Base-by-base conservation (phyloP, 331 rosid genomes). In the Quercus tomentella region DNA sequence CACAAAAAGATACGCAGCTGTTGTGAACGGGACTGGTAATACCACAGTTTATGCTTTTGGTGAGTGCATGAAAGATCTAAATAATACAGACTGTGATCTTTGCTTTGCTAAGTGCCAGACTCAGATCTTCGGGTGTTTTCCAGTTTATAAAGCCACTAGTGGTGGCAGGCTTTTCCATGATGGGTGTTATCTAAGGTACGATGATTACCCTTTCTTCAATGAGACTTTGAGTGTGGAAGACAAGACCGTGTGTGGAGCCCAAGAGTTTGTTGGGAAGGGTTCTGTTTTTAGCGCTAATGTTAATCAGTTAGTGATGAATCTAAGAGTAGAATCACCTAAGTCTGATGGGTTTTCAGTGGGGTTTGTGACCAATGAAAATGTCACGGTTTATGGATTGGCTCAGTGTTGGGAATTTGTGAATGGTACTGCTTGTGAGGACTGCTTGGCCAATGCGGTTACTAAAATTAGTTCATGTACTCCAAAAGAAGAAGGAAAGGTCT, bases 391-490 rank as follows among this genome's bases (percentile, higher is more conserved):
- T 80, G 97, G 98, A 28, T 87, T 91, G 93, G 98, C 90, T 77
- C 97, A 91, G 85, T 93, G 98, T 62, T 93, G 98, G 98, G 82
- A 84, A 52, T 58, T 77, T 68, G 90, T 90, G 5, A 88, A 35
- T 35, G 91, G 84, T 1, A 54, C 79, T 61, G 76, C 58, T 5
- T 93, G 97, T 16, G 33, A 56, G 33, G 35, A 73, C 6, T 91
- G 97, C 77, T 89, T 91, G 82, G 83, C 43, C 11, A 81, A 84
- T 70, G 83, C 97, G 17, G 89, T 77, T 28, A 6, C 20, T 10
- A 76, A 76, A 62, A 85, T 89, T 66, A 70, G 62, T 25, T 66
- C 88, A 1, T 93, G 98, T 79, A 23, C 74, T 3, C 85, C 88
- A 0, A 92, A 86, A 78, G 79, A 79, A 21, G 98, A 91, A 86